Evolutionary conservation across 108 stramenopile species (phyloP), one percentile per base, ranked within the genome.

Genomic region (Nitzschia sp.): DNA sequence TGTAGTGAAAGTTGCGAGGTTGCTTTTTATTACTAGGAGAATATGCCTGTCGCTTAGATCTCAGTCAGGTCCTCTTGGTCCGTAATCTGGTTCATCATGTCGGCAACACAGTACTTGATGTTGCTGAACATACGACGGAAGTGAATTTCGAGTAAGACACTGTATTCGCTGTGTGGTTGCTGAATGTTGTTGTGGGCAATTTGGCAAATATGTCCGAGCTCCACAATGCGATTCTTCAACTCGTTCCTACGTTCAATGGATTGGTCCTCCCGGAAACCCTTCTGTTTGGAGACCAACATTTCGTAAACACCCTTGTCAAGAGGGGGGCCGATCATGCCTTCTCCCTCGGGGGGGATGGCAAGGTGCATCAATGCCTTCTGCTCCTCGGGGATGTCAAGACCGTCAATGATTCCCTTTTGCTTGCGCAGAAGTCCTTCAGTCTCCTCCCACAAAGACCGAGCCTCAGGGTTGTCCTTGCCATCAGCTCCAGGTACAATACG

Each of bases 11-110:
- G 11, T n/a, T n/a, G n/a, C n/a, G n/a, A n/a, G n/a, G n/a, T n/a
- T n/a, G n/a, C n/a, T n/a, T n/a, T n/a, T n/a, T n/a, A n/a, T n/a
- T n/a, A n/a, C n/a, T n/a, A n/a, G n/a, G n/a, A n/a, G n/a, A n/a
- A n/a, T n/a, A n/a, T n/a, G n/a, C n/a, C n/a, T n/a, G n/a, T 43
- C 22, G 51, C 38, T 82, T 83, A 93, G 34, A 93, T 79, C 51
- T 89, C 87, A 41, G 92, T 93, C 39, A 90, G 70, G 72, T 95
- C 94, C 40, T 75, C 79, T 70, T 92, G 91, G 68, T 95, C 89
- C 7, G 90, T 90, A 42, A 95, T 74, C 65, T 95, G 94, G 34
- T 74, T 87, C 94, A 95, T 95, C 91, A 95, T 95, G 53, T 95
- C 93, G 21, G 83, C 82, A 37, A 95, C 87, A 80, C 89, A 90